Percentiles rank a stretch among this genome's conserved stretches.
Evolutionary conservation across 2,329 filamentous ascomycete genomes (phyloP).

Genomic region (Aspergillus carbonarius): DNA sequence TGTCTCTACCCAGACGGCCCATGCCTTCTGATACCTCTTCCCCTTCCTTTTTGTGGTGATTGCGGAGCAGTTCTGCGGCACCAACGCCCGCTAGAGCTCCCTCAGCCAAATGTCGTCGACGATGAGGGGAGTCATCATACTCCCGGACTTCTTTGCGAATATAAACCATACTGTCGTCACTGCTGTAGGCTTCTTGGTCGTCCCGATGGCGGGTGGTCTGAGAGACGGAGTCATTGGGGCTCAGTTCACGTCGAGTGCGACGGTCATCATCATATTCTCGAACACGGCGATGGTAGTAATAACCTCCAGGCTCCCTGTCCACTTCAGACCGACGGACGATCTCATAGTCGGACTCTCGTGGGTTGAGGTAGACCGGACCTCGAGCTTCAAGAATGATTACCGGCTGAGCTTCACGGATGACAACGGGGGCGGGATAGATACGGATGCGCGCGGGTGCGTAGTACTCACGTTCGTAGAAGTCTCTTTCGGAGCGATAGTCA

Average conservation of each 20-base stretch:
- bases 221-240: conserved; percentile 54
- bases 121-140: conserved; percentile 50
- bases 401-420: conserved; percentile 54
- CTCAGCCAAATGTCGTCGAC: conserved; percentile 60
- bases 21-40: conserved; percentile 53
- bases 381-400: conserved; percentile 58
- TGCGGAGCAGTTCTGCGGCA: conserved; percentile 60
- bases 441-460: conserved; percentile 46
- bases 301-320: conserved; percentile 55
- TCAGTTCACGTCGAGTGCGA: conserved; percentile 46
- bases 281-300: conserved; percentile 60
- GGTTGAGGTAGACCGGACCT: conserved; percentile 48
- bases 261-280: conserved; percentile 56
- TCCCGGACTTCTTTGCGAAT: conserved; percentile 52
- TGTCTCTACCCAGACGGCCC: conserved; percentile 49
- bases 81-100: conserved; percentile 61
- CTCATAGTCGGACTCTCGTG: conserved; percentile 59
- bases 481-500: conserved; percentile 45
- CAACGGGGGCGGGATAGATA: conserved; percentile 50
- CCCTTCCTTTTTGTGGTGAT: conserved; percentile 58
- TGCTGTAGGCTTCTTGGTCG: conserved; percentile 49
- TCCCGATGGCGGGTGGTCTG: conserved; percentile 46
- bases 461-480: conserved; percentile 47
- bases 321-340: conserved; percentile 59
- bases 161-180: conserved; percentile 63